phyloP scores from a whole-genome alignment of 225 moss, liverwort and hornwort genomes.

The Anthoceros angustus region DNA sequence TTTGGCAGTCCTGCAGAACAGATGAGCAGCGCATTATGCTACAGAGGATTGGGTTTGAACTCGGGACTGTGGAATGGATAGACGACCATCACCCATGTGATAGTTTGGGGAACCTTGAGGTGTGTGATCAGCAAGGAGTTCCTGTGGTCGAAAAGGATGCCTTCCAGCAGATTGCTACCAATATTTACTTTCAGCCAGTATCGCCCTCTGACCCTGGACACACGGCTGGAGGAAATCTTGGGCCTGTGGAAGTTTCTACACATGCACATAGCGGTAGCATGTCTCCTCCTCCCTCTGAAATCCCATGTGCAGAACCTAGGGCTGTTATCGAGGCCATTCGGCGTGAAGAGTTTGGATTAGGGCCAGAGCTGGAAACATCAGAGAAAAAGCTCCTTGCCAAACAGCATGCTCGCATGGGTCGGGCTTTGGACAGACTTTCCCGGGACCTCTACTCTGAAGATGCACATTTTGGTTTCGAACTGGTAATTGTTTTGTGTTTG shows the following conservation, averaged over 20 bases:
- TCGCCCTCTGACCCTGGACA: too few relatives aligned
- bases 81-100: constrained; percentile 14
- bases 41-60: constrained; percentile 50
- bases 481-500: constrained; percentile 27
- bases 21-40: constrained; percentile 39
- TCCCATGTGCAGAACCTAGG: background rate
- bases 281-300: background rate
- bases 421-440: constrained; percentile 88
- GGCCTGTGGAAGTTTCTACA: too few relatives aligned
- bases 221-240: too few relatives aligned
- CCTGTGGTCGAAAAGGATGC: constrained; percentile 16
- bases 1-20: constrained; percentile 32
- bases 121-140: constrained; percentile 10
- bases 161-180: too few relatives aligned
- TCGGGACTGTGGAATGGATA: constrained; percentile 65
- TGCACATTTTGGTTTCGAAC: constrained; percentile 90
- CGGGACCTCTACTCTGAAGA: constrained; percentile 91
- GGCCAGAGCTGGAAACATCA: constrained; percentile 38
- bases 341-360: constrained; percentile 76
- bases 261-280: too few relatives aligned
- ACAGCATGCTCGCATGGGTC: constrained; percentile 96
- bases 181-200: too few relatives aligned
- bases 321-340: constrained; percentile 63
- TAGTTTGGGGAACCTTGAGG: constrained; percentile 22
- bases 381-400: constrained; percentile 59